Conservation (phyloP, 257 asterid genomes). For the Solanum tarijense region DNA sequence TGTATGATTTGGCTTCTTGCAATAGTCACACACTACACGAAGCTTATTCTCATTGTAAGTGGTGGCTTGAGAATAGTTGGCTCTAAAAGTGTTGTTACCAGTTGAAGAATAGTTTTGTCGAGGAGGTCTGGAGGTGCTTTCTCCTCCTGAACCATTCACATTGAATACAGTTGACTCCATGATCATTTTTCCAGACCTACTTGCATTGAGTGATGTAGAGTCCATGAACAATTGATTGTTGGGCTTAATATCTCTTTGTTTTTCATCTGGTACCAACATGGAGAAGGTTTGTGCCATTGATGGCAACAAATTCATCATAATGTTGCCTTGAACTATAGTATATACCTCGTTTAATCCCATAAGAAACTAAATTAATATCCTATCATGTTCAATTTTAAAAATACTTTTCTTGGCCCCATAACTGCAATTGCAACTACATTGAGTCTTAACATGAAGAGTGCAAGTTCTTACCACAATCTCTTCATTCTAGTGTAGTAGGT, state of each 20-base stretch:
- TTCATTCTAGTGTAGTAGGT: not conserved
- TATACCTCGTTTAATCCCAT: not conserved
- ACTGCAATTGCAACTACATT: not conserved
- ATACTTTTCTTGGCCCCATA: not conserved
- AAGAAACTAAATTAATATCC: no score
- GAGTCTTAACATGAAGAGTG: not conserved
- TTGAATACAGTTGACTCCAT: not conserved
- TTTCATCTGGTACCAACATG: not conserved
- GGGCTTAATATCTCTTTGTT: not conserved
- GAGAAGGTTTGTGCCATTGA: not conserved
- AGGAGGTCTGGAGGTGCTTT: not conserved
- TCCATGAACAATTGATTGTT: not conserved
- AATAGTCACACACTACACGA: not conserved
- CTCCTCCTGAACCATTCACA: not conserved
- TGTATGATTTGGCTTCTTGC: not conserved
- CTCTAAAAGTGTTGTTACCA: not conserved
- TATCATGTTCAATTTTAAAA: no score
- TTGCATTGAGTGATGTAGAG: not conserved
- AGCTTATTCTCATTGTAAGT: no score
- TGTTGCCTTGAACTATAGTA: not conserved
- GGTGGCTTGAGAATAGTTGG: not conserved
- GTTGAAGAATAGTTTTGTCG: not conserved
- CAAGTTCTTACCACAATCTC: not conserved
- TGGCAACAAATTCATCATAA: no score
- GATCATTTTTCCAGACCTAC: not conserved